A percentile compares a stretch with the other conserved stretches of the same genome.
Conservation (phyloP, 2,329 filamentous ascomycete species). For the Claviceps purpurea region DNA sequence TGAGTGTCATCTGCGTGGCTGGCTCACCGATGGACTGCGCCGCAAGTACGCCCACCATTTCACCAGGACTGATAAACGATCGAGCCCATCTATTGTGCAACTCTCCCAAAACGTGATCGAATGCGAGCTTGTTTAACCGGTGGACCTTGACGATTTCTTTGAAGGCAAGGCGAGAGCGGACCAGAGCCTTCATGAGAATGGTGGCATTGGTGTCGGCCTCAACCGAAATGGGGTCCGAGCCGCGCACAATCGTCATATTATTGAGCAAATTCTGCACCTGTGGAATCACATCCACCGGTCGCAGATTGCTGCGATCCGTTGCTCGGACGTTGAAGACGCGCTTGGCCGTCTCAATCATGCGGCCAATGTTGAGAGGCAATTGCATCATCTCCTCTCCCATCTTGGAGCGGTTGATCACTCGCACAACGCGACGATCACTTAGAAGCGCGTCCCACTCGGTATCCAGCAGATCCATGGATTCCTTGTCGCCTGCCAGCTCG, state of each 20-base stretch:
- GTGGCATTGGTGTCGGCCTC: slow-evolving; percentile 87
- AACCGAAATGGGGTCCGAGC: slow-evolving; percentile 63
- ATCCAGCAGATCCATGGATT: slow-evolving; percentile 75
- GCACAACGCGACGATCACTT: slow-evolving; percentile 62
- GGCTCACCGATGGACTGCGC: slow-evolving; percentile 98
- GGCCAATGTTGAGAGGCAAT: slow-evolving; percentile 78
- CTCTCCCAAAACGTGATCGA: slow-evolving; percentile 84
- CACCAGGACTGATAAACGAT: slow-evolving; percentile 77
- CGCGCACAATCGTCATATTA: slow-evolving; percentile 73
- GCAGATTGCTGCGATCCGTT: slow-evolving; percentile 73
- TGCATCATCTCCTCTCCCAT: slow-evolving; percentile 80
- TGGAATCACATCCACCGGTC: slow-evolving; percentile 76
- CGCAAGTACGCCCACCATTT: slow-evolving; percentile 97
- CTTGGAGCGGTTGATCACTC: slow-evolving; percentile 50
- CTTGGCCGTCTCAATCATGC: slow-evolving; percentile 83
- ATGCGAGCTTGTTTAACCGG: slow-evolving; percentile 77
- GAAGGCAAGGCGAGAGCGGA: slow-evolving; percentile 82
- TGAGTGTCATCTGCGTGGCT: slow-evolving; percentile 97
- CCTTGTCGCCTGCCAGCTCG: slow-evolving; percentile 76
- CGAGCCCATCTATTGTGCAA: slow-evolving; percentile 79
- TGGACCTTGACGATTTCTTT: slow-evolving; percentile 82
- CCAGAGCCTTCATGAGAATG: slow-evolving; percentile 78
- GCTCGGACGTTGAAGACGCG: slow-evolving; percentile 85
- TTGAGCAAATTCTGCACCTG: slow-evolving; percentile 62
- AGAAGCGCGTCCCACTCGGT: slow-evolving; percentile 71